Percentiles rank a stretch among this genome's conserved stretches.
phyloP scores from a whole-genome alignment of 768 basidiomycete species.

The Agaricus subrufescens region DNA sequence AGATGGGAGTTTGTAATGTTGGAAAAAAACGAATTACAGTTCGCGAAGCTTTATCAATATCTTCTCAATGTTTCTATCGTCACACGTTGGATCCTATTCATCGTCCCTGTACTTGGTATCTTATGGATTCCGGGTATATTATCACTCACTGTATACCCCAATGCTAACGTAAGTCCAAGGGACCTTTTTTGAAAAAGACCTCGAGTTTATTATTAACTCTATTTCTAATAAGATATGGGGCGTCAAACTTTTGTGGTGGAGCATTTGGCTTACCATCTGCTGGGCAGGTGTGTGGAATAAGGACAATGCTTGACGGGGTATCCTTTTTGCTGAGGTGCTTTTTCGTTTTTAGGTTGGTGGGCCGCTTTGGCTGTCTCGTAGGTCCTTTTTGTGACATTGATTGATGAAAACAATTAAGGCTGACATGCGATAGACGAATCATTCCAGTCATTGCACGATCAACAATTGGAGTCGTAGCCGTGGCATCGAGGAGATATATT shows the following conservation, averaged over 20 bases:
- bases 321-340: constrained; percentile 1
- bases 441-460: constrained; percentile 48
- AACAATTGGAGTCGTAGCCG: constrained; percentile 72
- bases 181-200: background rate
- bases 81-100: constrained; percentile 76
- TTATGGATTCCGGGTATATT: constrained; percentile 78
- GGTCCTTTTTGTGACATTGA: constrained; percentile 22
- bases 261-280: constrained; percentile 74
- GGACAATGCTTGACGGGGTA: background rate
- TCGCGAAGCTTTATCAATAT: constrained; percentile 65
- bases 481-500: constrained; percentile 68
- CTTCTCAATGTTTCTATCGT: constrained; percentile 72
- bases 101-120: constrained; percentile 63
- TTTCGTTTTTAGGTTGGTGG: constrained; percentile 65
- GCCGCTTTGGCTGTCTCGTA: constrained; percentile 60
- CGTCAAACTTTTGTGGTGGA: constrained; percentile 69
- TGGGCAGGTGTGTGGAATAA: constrained; percentile 57
- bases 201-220: background rate
- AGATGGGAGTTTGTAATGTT: background rate
- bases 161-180: constrained; percentile 40
- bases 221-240: constrained; percentile 43
- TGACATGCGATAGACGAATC: constrained; percentile 31
- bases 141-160: constrained; percentile 40
- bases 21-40: constrained; percentile 26
- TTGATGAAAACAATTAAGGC: background rate